A percentile compares a stretch with the other conserved stretches of the same genome.
These are phyloP conservation scores for Paecilomyces variotii DNA, from an alignment of 2,329 filamentous ascomycete genomes.

Conservation along the genomic window DNA sequence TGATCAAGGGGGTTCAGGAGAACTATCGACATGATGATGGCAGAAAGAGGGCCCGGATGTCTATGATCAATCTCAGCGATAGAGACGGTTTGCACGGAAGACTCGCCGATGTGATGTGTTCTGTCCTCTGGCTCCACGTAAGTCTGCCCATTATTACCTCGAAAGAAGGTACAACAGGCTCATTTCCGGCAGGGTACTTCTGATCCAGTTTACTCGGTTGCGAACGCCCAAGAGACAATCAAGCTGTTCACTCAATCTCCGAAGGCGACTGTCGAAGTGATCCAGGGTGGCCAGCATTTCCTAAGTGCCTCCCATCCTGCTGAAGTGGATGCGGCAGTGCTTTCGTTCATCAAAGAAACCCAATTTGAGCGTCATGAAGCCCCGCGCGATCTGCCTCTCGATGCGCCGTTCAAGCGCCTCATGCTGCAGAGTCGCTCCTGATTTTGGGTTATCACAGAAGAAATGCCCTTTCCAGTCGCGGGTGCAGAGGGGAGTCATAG, in stretches of 20 bases:
- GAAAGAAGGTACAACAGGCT: not conserved
- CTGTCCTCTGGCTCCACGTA: not conserved
- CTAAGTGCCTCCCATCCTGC: not conserved
- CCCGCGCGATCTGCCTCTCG: not conserved
- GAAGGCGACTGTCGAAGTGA: not conserved
- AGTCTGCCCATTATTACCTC: not conserved
- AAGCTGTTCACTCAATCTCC: not conserved
- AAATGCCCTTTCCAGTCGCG: not conserved
- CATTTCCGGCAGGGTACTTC: not conserved
- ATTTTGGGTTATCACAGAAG: not conserved
- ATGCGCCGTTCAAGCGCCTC: not conserved
- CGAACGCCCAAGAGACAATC: not conserved
- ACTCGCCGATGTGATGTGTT: not conserved
- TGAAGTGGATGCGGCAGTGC: not conserved
- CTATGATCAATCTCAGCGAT: not conserved
- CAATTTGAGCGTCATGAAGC: not conserved
- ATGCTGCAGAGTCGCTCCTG: not conserved
- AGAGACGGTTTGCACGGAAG: not conserved
- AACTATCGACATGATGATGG: not conserved
- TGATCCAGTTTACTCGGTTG: not conserved
- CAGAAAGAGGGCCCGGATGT: not conserved
- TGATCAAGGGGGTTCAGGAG: not conserved
- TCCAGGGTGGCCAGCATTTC: not conserved
- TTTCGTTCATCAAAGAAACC: not conserved
- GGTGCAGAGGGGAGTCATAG: not conserved